Evolutionary conservation across 2,329 filamentous ascomycete genomes (phyloP).

Genomic region (Tolypocladium tundrense): DNA sequence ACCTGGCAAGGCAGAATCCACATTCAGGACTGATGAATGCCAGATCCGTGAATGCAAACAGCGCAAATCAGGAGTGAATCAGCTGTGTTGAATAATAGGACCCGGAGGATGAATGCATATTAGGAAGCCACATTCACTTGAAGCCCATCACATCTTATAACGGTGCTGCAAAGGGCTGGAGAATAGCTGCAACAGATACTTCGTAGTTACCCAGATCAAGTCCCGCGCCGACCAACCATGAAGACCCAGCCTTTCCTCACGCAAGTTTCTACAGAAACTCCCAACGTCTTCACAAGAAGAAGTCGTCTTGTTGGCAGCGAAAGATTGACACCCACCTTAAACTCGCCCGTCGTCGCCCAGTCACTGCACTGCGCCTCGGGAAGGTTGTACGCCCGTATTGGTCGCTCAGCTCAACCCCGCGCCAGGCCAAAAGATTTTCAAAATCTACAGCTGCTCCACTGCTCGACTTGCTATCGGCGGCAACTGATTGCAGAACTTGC

Average conservation of each 20-base stretch:
- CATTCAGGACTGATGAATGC: background rate
- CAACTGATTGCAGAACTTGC: background rate
- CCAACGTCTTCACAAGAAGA: background rate
- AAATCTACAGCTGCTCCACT: background rate
- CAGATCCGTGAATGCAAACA: background rate
- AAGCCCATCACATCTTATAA: background rate
- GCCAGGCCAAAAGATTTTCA: conserved; percentile 1
- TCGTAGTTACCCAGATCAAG: background rate
- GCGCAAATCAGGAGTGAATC: background rate
- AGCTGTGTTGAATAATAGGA: too few species aligned
- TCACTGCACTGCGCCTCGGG: background rate
- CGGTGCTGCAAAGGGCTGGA: background rate
- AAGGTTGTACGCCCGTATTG: background rate
- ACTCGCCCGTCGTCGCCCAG: background rate
- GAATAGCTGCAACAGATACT: background rate
- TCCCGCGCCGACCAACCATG: background rate
- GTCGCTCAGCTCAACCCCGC: conserved; percentile 2
- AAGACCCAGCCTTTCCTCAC: background rate
- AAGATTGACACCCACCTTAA: background rate
- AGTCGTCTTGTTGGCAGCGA: background rate
- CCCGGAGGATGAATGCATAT: background rate
- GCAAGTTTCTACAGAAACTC: background rate
- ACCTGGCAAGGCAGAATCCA: background rate
- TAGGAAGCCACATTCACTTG: background rate
- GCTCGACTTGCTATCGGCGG: background rate